Conservation (phyloP, 1,284 basidiomycete species). For the Ceratobasidium sp. region DNA sequence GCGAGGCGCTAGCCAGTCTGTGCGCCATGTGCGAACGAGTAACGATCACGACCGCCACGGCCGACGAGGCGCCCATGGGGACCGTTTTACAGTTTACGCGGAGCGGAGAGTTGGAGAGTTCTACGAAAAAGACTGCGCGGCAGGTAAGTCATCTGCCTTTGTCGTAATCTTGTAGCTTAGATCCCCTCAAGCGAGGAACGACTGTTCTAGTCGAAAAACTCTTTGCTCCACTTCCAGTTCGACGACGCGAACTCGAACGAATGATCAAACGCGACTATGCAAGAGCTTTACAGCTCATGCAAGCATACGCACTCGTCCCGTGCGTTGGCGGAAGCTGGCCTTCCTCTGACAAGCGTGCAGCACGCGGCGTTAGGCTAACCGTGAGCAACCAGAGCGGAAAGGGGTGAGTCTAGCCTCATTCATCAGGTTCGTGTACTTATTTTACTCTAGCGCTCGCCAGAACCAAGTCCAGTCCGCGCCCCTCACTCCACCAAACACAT, state of each 20-base stretch:
- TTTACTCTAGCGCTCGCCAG: slow-evolving; percentile 23
- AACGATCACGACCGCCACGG: slow-evolving; percentile 79
- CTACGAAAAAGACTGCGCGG: slow-evolving; percentile 73
- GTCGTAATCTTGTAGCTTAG: background rate
- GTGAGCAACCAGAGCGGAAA: slow-evolving; percentile 81
- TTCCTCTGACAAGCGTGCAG: slow-evolving; percentile 56
- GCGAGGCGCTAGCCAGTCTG: slow-evolving; percentile 94
- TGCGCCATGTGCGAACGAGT: slow-evolving; percentile 86
- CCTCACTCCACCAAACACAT: slow-evolving; percentile 8
- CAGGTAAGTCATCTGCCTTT: slow-evolving; percentile 67
- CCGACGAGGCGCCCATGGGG: slow-evolving; percentile 79
- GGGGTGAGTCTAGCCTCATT: slow-evolving; percentile 67
- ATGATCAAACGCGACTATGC: slow-evolving; percentile 92
- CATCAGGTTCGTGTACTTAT: background rate
- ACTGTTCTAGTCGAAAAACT: slow-evolving; percentile 82
- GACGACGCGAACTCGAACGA: slow-evolving; percentile 91
- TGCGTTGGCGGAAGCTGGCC: slow-evolving; percentile 56
- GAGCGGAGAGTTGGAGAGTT: slow-evolving; percentile 69
- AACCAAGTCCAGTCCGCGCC: slow-evolving; percentile 40
- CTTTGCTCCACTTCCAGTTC: slow-evolving; percentile 88
- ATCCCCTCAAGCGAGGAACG: slow-evolving; percentile 78
- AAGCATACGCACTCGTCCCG: slow-evolving; percentile 92
- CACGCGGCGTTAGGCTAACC: slow-evolving; percentile 75
- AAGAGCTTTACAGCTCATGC: slow-evolving; percentile 85
- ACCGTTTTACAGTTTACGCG: slow-evolving; percentile 79